Base-by-base conservation (phyloP, 345 rosid species). In the Gossypium sturtianum region DNA sequence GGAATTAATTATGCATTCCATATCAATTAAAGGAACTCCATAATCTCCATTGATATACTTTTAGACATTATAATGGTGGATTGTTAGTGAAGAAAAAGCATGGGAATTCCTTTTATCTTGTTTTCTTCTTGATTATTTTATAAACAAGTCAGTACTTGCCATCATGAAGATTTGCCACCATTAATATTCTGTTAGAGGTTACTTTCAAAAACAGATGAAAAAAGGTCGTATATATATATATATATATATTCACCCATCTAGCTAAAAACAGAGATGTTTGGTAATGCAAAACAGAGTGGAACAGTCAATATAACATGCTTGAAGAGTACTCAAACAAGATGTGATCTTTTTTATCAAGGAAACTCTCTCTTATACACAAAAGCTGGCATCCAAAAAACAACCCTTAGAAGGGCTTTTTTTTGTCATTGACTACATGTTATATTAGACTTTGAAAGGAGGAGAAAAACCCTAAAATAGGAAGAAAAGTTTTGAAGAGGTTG, bases 61-160 rank as follows among this genome's bases (percentile, higher is more conserved):
- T 45, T 45, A 66, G 22, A 25, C 20, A 12, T 27, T 27, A 8
- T 17, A 27, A 52, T 5, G 47, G 13, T 70, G 73, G 73, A 70
- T 70, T 70, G 11, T 52, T 9, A 34, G 53, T 70, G 73, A 70
- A 70, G 71, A 22, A 66, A 57, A 66, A 66, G 38, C 71, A 66
- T 47, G 71, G 2, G 12, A 41, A 66, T 10, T 34, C 7, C 41
- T 34, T 34, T 0, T 52, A 29, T 9, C 20, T 43, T 9, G 29
- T 44, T 22, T 72, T 59, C 57, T 44, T 59, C 10, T 34, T 27
- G 22, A 34, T 10, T 53, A 10, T 22, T 27, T 47, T 15, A 41
- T 8, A 19, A 41, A 44, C 25, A 10, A 51, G 70, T 43, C 23
- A 44, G 16, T 66, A 44, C 38, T 66, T 45, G 38, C 25, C 57